A percentile compares a stretch with the other conserved stretches of the same genome.
Conservation (phyloP, 2,329 filamentous ascomycete species). For the Zymoseptoria crescenta region DNA sequence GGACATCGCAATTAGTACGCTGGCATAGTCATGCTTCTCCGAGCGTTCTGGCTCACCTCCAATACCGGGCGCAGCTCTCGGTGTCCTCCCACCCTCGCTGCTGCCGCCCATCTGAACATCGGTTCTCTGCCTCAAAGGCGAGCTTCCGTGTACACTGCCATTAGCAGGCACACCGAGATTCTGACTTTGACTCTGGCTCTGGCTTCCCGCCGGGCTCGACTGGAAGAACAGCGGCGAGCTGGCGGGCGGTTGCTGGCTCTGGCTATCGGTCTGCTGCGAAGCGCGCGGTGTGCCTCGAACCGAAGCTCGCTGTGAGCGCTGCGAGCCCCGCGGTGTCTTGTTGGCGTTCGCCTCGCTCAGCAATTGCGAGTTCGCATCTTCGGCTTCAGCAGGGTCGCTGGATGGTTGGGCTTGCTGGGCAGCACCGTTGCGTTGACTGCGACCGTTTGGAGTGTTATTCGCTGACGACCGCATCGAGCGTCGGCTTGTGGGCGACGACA, state of each 20-base stretch:
- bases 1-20: conserved; percentile 13
- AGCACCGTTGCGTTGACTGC: conserved; percentile 38
- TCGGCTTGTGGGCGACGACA: conserved; percentile 56
- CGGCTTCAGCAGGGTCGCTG: conserved; percentile 29
- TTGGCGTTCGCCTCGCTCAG: conserved; percentile 34
- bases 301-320: conserved; percentile 22
- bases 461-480: conserved; percentile 49
- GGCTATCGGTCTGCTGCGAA: conserved; percentile 15
- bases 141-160: conserved; percentile 42
- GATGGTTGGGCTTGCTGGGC: conserved; percentile 47
- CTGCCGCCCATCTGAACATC: conserved; percentile 28
- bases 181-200: conserved; percentile 28
- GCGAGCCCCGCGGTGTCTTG: conserved; percentile 20
- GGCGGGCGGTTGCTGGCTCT: conserved; percentile 30
- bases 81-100: conserved; percentile 60
- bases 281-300: conserved; percentile 41
- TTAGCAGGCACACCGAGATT: conserved; percentile 21
- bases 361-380: conserved; percentile 32
- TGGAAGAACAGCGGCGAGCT: conserved; percentile 79
- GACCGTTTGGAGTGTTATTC: conserved; percentile 37
- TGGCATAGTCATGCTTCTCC: not conserved
- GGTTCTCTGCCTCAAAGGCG: conserved; percentile 35
- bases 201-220: conserved; percentile 49
- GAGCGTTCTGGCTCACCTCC: conserved; percentile 48
- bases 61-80: conserved; percentile 55